Conservation (phyloP, 257 asterid genomes). For the Plantago major region DNA sequence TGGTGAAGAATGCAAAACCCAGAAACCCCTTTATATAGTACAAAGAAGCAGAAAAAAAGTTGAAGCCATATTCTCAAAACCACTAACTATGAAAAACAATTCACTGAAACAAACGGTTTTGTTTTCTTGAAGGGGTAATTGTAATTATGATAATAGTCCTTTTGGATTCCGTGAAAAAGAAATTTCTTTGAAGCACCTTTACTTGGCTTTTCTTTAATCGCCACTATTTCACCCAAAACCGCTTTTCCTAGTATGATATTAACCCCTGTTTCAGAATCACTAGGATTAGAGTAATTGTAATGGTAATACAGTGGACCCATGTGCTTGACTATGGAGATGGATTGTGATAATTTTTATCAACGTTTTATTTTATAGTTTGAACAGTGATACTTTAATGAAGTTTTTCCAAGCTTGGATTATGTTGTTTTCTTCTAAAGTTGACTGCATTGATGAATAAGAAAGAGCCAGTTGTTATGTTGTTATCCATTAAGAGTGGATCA, state of each 20-base stretch:
- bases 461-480: too few species aligned
- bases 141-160: not conserved
- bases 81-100: slow-evolving; percentile 3
- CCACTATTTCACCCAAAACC: slow-evolving; percentile 6
- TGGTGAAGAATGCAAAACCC: slow-evolving; percentile 23
- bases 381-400: too few species aligned
- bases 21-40: slow-evolving; percentile 12
- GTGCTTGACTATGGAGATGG: not conserved
- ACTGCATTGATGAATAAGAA: too few species aligned
- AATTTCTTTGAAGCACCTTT: not conserved
- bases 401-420: too few species aligned
- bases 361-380: too few species aligned
- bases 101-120: slow-evolving; percentile 13
- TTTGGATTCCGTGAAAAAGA: slow-evolving; percentile 8
- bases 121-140: not conserved
- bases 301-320: not conserved
- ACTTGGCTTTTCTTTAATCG: not conserved
- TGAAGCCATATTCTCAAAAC: not conserved
- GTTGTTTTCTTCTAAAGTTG: too few species aligned
- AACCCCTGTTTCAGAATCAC: slow-evolving; percentile 3
- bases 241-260: not conserved
- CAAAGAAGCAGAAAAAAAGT: not conserved
- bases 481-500: too few species aligned
- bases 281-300: not conserved
- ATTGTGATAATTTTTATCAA: too few species aligned